Evolutionary conservation across 2,329 filamentous ascomycete genomes (phyloP).

Genomic region (Pseudogymnoascus sp.): DNA sequence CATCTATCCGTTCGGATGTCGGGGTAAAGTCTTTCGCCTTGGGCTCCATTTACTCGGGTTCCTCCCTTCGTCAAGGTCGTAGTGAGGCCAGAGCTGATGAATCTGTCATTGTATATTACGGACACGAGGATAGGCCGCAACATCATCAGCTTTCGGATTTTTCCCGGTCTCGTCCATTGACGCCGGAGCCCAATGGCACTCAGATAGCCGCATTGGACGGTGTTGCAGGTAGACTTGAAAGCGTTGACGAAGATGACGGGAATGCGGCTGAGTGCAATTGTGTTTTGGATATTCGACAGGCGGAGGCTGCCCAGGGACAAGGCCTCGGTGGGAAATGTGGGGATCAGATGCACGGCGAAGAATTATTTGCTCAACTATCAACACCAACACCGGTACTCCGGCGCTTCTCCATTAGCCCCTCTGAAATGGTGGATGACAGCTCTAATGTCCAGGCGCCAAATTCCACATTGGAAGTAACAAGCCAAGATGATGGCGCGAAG

Average conservation of each 20-base stretch:
- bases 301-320: not conserved
- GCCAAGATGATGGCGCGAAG: not conserved
- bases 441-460: not conserved
- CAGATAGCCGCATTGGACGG: not conserved
- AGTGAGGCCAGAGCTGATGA: conserved; percentile 18
- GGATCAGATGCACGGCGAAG: not conserved
- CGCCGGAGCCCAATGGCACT: not conserved
- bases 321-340: not conserved
- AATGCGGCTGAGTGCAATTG: not conserved
- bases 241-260: not conserved
- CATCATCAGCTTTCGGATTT: conserved; percentile 3
- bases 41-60: not conserved
- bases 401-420: not conserved
- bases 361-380: not conserved
- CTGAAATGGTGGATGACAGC: not conserved
- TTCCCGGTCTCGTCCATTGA: not conserved
- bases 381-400: not conserved
- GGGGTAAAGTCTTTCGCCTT: conserved; percentile 2
- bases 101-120: conserved; percentile 20
- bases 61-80: not conserved
- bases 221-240: not conserved
- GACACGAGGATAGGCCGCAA: conserved; percentile 17
- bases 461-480: not conserved
- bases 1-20: not conserved
- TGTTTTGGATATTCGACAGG: not conserved